These are phyloP conservation scores for Emericellopsis atlantica DNA, from an alignment of 2,329 filamentous ascomycete genomes.

Conservation along the genomic window DNA sequence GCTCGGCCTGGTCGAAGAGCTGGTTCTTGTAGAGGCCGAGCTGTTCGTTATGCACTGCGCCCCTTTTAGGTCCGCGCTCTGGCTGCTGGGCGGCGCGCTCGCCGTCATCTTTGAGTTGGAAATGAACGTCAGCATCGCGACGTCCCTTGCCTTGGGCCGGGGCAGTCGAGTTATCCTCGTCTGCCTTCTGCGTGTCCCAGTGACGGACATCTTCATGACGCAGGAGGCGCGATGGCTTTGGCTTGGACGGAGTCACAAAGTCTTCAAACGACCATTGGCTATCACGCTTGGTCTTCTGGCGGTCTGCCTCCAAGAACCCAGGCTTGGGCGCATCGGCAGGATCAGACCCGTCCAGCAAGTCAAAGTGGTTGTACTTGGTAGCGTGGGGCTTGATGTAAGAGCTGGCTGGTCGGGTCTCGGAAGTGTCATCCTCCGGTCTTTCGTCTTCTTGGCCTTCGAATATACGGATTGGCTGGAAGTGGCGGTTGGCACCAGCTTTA, in stretches of 20 bases:
- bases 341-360: constrained; percentile 57
- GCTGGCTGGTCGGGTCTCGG: constrained; percentile 24
- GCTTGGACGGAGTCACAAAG: constrained; percentile 72
- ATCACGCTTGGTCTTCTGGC: constrained; percentile 47
- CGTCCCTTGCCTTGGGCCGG: constrained; percentile 54
- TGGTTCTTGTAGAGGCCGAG: constrained; percentile 65
- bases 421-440: constrained; percentile 26
- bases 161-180: constrained; percentile 40
- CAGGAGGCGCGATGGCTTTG: constrained; percentile 42
- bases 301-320: constrained; percentile 25
- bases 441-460: constrained; percentile 41
- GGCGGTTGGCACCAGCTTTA: constrained; percentile 43
- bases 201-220: constrained; percentile 62
- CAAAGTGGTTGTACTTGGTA: constrained; percentile 76
- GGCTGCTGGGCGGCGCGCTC: constrained; percentile 39
- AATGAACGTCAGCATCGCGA: constrained; percentile 70
- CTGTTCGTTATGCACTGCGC: constrained; percentile 52
- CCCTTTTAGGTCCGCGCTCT: constrained; percentile 14
- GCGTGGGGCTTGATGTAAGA: constrained; percentile 53
- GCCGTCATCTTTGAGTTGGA: constrained; percentile 69
- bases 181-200: constrained; percentile 59
- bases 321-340: constrained; percentile 31
- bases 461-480: constrained; percentile 49
- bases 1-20: constrained; percentile 45
- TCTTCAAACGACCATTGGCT: constrained; percentile 83